phyloP scores from a whole-genome alignment of 495 filamentous ascomycete genomes.

The Aspergillus saccharolyticus region DNA sequence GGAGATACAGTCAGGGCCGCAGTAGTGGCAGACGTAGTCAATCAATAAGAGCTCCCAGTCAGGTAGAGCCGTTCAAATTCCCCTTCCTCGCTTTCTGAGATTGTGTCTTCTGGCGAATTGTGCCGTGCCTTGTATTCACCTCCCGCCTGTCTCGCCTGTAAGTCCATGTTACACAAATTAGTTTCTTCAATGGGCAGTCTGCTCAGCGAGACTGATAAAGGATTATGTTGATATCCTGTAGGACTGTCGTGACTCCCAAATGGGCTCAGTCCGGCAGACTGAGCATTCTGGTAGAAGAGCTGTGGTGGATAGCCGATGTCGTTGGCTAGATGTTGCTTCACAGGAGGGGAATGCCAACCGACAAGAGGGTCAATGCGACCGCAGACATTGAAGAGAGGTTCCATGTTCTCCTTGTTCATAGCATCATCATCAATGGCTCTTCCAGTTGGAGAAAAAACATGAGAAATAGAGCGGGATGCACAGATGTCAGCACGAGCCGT shows the following conservation, averaged over 20 bases:
- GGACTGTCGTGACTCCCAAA: slow-evolving; percentile 23
- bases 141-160: slow-evolving; percentile 6
- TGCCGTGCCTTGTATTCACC: slow-evolving; percentile 12
- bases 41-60: slow-evolving; percentile 23
- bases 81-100: slow-evolving; percentile 28
- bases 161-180: slow-evolving; percentile 14
- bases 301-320: slow-evolving; percentile 28
- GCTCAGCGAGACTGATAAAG: slow-evolving; percentile 29
- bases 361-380: slow-evolving; percentile 28
- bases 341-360: slow-evolving; percentile 27
- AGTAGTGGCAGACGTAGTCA: neutral
- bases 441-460: slow-evolving; percentile 10
- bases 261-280: slow-evolving; percentile 27
- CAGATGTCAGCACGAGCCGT: slow-evolving; percentile 6
- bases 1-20: neutral
- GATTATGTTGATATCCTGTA: slow-evolving; percentile 35
- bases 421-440: slow-evolving; percentile 1
- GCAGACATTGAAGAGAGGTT: slow-evolving; percentile 33
- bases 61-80: slow-evolving; percentile 33
- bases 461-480: slow-evolving; percentile 10
- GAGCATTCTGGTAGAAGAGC: slow-evolving; percentile 29
- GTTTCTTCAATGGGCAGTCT: slow-evolving; percentile 16
- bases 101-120: slow-evolving; percentile 30
- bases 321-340: slow-evolving; percentile 24
- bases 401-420: slow-evolving; percentile 42